Base-by-base conservation (phyloP, 163 green algal species). In the Coccomyxa subellipsoidea region DNA sequence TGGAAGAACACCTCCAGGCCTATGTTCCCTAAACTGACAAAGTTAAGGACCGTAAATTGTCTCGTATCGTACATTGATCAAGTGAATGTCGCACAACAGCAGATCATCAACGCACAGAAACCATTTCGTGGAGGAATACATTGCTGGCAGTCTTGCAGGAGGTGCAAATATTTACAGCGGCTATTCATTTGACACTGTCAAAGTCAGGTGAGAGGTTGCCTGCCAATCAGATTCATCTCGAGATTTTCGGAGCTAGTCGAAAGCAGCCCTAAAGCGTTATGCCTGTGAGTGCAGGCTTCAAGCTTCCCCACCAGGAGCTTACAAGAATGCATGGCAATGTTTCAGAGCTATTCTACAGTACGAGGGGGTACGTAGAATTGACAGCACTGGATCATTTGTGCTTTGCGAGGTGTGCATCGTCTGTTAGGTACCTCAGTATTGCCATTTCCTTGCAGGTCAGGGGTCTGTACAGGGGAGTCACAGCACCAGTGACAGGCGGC, bases 401-500 rank as follows among this genome's bases (percentile, higher is more conserved):
- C 47, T 29, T 12, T 18, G 47, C 47, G 12, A 66, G 12, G 47
- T 29, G 47, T 29, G 47, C 12, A 66, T 66, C 18, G 12, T 18
- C 47, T 66, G 12, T 66, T 66, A 66, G 18, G 31, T 47, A 27
- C 32, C 34, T 29, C 0, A 54, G 69, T 8, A 70, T 38, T 18
- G 47, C 15, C 23, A 18, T 12, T 59, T 59, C 47, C 47, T 59
- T 59, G 36, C 86, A 94, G 91, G 82, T 89, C 0, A 81, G 84
- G 6, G 93, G 92, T 1, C 86, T 98, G 36, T 98, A 95, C 85
- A 85, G 90, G 3, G 95, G 95, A 0, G 77, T 98, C 40, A 87
- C 87, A 12, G 85, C 93, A 3, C 96, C 95, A 1, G 85, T 98
- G 37, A 69, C 98, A 9, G 95, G 95, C 0, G 94, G 95, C 34